Percentiles rank a stretch among this genome's conserved stretches.
Evolutionary conservation across 257 asterid species (phyloP).

Genomic region (Nemophila menziesii): DNA sequence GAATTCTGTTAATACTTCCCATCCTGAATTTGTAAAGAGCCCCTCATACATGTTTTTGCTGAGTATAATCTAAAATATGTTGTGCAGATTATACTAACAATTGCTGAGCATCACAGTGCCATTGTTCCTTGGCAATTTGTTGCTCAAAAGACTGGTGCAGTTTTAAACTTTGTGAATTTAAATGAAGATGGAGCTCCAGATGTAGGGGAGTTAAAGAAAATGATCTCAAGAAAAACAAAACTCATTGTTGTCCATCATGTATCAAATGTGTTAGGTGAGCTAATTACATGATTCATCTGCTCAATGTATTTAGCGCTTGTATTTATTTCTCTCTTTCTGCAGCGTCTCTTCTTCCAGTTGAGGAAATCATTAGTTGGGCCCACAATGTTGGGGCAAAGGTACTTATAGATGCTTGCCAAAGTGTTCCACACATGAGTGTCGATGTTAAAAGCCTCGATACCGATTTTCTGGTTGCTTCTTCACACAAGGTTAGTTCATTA

Average conservation of each 20-base stretch:
- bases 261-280: slow-evolving; percentile 82
- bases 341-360: slow-evolving; percentile 84
- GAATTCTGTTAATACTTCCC: too few relatives aligned
- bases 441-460: slow-evolving; percentile 65
- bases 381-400: slow-evolving; percentile 88
- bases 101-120: slow-evolving; percentile 97
- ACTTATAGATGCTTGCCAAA: slow-evolving; percentile 96
- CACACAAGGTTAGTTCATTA: slow-evolving; percentile 74
- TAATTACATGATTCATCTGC: background rate
- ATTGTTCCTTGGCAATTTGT: slow-evolving; percentile 97
- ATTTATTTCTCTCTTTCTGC: slow-evolving; percentile 9
- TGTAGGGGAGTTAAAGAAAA: slow-evolving; percentile 40
- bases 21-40: background rate
- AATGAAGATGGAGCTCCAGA: slow-evolving; percentile 79
- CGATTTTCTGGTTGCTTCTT: slow-evolving; percentile 95
- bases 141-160: slow-evolving; percentile 96
- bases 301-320: background rate
- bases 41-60: background rate
- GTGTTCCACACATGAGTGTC: slow-evolving; percentile 95
- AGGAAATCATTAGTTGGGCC: slow-evolving; percentile 75
- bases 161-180: slow-evolving; percentile 52
- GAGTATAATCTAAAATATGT: slow-evolving; percentile 13
- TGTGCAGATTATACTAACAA: slow-evolving; percentile 60
- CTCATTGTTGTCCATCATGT: slow-evolving; percentile 71
- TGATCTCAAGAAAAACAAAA: slow-evolving; percentile 54